Percentiles rank a stretch among this genome's conserved stretches.
These are phyloP conservation scores for Termitomyces eurrhizus DNA, from an alignment of 768 basidiomycete species.

Conservation along the genomic window DNA sequence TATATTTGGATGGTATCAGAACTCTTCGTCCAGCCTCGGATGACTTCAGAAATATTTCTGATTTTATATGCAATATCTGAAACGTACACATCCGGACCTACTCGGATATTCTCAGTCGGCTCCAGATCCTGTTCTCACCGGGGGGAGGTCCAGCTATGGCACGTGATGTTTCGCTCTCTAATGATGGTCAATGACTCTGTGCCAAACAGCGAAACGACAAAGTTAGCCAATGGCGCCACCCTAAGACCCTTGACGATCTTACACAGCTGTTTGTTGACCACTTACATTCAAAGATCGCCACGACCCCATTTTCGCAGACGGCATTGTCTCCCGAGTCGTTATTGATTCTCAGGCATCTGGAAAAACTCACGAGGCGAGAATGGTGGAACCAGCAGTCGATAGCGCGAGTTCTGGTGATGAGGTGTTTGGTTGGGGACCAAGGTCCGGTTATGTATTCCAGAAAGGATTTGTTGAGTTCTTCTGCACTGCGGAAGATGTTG, in stretches of 20 bases:
- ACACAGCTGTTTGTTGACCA: constrained; percentile 78
- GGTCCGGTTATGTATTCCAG: constrained; percentile 92
- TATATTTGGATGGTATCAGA: too few relatives aligned
- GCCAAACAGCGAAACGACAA: constrained; percentile 52
- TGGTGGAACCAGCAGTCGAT: constrained; percentile 97
- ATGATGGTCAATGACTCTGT: background rate
- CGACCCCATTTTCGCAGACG: constrained; percentile 85
- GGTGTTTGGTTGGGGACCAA: constrained; percentile 91
- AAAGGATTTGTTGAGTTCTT: constrained; percentile 99
- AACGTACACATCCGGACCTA: too few relatives aligned
- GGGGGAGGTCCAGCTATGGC: constrained; percentile 68
- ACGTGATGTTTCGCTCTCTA: constrained; percentile 29
- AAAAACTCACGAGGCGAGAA: constrained; percentile 68
- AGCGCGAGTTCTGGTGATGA: constrained; percentile 70
- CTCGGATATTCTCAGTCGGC: too few relatives aligned
- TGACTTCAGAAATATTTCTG: too few relatives aligned
- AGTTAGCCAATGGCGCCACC: constrained; percentile 73
- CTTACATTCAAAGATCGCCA: constrained; percentile 65
- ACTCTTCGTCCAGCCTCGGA: too few relatives aligned
- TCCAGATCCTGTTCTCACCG: too few relatives aligned
- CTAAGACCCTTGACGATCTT: constrained; percentile 60
- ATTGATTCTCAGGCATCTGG: constrained; percentile 74
- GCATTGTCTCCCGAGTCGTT: constrained; percentile 81
- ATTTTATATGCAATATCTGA: too few relatives aligned
- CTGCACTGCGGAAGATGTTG: constrained; percentile 56